Percentiles rank a stretch among this genome's conserved stretches.
Conservation (phyloP, 2,329 filamentous ascomycete species). For the Hirsutella minnesotensis region DNA sequence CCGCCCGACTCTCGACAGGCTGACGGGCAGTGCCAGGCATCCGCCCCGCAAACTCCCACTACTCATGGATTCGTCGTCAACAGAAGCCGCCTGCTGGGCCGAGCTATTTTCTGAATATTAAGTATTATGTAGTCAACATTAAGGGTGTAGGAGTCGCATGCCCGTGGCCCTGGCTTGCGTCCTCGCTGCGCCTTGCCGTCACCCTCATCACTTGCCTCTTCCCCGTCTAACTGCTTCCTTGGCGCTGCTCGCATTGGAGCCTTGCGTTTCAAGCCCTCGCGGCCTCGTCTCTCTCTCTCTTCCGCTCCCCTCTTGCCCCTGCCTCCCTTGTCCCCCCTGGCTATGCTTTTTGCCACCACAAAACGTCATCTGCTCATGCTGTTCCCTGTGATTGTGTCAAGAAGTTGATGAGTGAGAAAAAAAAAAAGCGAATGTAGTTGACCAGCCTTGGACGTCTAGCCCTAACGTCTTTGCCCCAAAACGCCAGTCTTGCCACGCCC, state of each 20-base stretch:
- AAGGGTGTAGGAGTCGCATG: constrained; percentile 5
- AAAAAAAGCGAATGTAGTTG: constrained; percentile 27
- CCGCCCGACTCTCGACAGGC: too few relatives aligned
- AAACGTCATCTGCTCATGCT: constrained; percentile 2
- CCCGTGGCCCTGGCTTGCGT: background rate
- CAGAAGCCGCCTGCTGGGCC: background rate
- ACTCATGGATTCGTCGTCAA: background rate
- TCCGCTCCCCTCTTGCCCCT: background rate
- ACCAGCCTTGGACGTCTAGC: constrained; percentile 6
- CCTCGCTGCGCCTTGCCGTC: background rate
- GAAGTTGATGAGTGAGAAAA: background rate
- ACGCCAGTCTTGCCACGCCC: constrained; percentile 29
- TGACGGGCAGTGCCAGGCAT: too few relatives aligned
- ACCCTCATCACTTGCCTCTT: background rate
- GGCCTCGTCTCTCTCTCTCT: background rate
- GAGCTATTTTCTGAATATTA: constrained; percentile 8
- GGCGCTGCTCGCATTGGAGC: background rate
- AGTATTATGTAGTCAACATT: constrained; percentile 10
- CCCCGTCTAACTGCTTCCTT: background rate
- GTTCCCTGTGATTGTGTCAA: constrained; percentile 8
- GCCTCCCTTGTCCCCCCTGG: background rate
- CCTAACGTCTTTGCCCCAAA: constrained; percentile 20
- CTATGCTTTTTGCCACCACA: background rate
- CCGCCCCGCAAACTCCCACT: too few relatives aligned
- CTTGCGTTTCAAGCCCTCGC: background rate